phyloP scores from a whole-genome alignment of 495 filamentous ascomycete genomes.

The Usnea hakonensis region DNA sequence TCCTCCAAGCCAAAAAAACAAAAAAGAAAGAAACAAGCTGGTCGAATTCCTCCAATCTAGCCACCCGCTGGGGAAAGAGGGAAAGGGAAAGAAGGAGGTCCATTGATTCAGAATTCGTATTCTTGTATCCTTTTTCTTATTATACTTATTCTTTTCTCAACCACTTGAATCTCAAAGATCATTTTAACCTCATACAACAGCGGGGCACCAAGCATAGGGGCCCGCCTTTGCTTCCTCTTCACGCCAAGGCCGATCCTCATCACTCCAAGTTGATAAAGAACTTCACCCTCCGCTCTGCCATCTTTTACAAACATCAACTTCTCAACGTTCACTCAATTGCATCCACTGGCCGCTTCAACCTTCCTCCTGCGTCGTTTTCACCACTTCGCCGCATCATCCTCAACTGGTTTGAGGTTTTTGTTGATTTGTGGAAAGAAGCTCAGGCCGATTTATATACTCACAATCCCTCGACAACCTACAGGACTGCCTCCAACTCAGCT shows the following conservation, averaged over 20 bases:
- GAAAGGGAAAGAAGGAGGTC: not conserved
- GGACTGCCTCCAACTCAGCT: slow-evolving; percentile 3
- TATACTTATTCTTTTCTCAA: slow-evolving; percentile 15
- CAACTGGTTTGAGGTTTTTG: slow-evolving; percentile 23
- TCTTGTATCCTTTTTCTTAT: slow-evolving; percentile 1
- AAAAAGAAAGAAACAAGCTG: not conserved
- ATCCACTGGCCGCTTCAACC: not conserved
- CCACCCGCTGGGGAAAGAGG: slow-evolving; percentile 17
- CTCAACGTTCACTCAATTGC: slow-evolving; percentile 3
- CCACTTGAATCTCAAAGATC: slow-evolving; percentile 15
- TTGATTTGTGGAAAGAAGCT: not conserved
- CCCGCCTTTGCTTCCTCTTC: slow-evolving; percentile 20
- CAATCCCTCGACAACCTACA: slow-evolving; percentile 1
- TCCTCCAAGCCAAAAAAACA: too few species aligned
- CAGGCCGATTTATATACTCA: not conserved
- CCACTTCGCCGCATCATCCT: slow-evolving; percentile 11
- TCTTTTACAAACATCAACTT: slow-evolving; percentile 17
- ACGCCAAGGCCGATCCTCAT: slow-evolving; percentile 19
- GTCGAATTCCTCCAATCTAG: slow-evolving; percentile 13
- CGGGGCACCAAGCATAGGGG: slow-evolving; percentile 17
- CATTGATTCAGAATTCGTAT: slow-evolving; percentile 9
- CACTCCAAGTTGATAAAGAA: slow-evolving; percentile 18
- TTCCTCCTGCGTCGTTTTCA: slow-evolving; percentile 3
- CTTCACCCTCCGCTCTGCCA: slow-evolving; percentile 8
- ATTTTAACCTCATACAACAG: slow-evolving; percentile 21